Percentiles rank a stretch among this genome's conserved stretches.
These are phyloP conservation scores for Schizothecium vesticola DNA, from an alignment of 495 filamentous ascomycete genomes.

Conservation along the genomic window DNA sequence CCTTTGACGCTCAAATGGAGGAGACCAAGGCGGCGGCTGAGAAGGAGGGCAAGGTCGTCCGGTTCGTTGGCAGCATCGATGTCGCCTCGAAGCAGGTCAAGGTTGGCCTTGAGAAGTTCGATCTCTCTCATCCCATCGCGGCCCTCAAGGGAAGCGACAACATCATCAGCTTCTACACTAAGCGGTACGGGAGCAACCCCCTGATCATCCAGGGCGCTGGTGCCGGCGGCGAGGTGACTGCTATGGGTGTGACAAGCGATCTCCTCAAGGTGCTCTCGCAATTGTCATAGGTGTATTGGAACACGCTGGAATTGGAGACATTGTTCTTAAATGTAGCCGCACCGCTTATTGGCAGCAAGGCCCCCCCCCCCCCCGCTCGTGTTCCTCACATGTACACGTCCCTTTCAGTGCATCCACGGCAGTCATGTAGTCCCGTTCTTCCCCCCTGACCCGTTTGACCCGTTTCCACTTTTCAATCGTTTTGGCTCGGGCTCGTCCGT, in stretches of 20 bases:
- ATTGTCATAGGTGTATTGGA: slow-evolving; percentile 26
- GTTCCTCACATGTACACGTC: not conserved
- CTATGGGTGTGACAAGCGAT: slow-evolving; percentile 91
- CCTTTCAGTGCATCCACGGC: not conserved
- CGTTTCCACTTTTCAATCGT: not conserved
- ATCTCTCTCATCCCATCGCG: slow-evolving; percentile 78
- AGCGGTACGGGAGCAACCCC: slow-evolving; percentile 83
- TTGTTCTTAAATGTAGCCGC: not conserved
- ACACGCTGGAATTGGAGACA: not conserved
- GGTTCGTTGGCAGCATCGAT: slow-evolving; percentile 92
- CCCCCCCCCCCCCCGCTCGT: not conserved
- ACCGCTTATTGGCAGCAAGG: not conserved
- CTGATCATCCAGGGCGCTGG: slow-evolving; percentile 92
- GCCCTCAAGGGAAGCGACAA: slow-evolving; percentile 95
- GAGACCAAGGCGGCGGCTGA: slow-evolving; percentile 70
- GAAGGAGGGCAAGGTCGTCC: slow-evolving; percentile 81
- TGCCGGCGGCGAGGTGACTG: slow-evolving; percentile 90
- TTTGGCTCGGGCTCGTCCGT: not conserved
- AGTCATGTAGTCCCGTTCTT: not conserved
- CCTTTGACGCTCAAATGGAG: slow-evolving; percentile 81
- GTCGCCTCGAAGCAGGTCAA: slow-evolving; percentile 67
- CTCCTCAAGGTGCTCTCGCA: slow-evolving; percentile 72
- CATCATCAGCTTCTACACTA: slow-evolving; percentile 96
- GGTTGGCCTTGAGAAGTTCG: slow-evolving; percentile 85
- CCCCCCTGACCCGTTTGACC: not conserved